Evolutionary conservation across 2,329 filamentous ascomycete genomes (phyloP), one percentile per base, ranked within the genome.

Genomic region (Zelopaecilomyces penicillatus): DNA sequence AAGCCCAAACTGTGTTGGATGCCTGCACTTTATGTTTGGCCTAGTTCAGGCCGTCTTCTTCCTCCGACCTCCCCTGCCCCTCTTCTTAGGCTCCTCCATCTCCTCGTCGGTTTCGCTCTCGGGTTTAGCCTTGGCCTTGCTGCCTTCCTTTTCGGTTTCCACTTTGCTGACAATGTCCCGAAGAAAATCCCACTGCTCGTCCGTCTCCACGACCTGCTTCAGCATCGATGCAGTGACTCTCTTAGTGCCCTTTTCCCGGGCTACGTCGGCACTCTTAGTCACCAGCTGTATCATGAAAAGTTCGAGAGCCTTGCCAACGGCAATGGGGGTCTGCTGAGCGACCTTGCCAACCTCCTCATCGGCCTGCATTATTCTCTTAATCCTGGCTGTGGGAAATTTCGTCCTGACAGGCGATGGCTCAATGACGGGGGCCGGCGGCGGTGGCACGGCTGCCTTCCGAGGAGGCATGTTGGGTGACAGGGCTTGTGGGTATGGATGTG

Each of bases 311-410:
- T 96, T 96, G 54, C 87, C 87, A 37, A 97, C 91, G 28, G 91
- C 93, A 45, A 95, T 94, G 11, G 91, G 91, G 1, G 93, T 96
- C 50, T 97, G 93, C 66, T 98, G 93, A 4, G 93, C 90, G 7
- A 98, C 93, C 68, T 98, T 98, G 50, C 93, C 93, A 0, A 98
- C 90, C 63, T 98, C 93, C 61, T 98, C 93, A 60, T 98, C 93
- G 8, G 91, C 91, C 68, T 98, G 93, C 93, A 98, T 97, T 58
- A 98, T 97, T 42, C 93, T 82, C 74, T 98, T 98, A 71, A 98
- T 98, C 50, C 93, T 79, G 10, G 93, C 93, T 30, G 95, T 95
- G 1, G 93, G 93, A 59, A 98, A 98, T 59, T 96, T 96, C 31
- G 91, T 97, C 65, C 81, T 87, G 56, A 98, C 88, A 37, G 88